phyloP scores from a whole-genome alignment of 2,329 filamentous ascomycete genomes.

The Paecilomyces sp. region DNA sequence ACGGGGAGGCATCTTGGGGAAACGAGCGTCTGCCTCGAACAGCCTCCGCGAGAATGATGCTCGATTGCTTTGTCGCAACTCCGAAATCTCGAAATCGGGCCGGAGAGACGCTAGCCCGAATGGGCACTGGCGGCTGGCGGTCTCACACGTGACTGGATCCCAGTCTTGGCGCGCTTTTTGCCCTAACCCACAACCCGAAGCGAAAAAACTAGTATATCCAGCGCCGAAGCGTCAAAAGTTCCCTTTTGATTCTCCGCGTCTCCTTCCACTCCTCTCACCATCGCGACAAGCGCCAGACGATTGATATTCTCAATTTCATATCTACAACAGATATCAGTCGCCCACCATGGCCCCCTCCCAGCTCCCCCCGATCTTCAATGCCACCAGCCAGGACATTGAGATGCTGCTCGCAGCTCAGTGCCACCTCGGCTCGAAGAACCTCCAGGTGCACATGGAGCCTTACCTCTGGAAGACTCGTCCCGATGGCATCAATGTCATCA shows the following conservation, averaged over 20 bases:
- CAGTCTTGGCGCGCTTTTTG: conserved; percentile 16
- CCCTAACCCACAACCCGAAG: conserved; percentile 35
- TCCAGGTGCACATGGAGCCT: conserved; percentile 98
- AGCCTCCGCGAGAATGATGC: conserved; percentile 7
- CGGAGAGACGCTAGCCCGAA: conserved; percentile 17
- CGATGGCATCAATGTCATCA: conserved; percentile 97
- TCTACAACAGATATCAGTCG: conserved; percentile 39
- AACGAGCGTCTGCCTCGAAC: conserved; percentile 3
- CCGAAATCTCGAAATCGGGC: conserved; percentile 24
- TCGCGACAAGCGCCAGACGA: conserved; percentile 39
- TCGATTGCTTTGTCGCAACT: conserved; percentile 10
- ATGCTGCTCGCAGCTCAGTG: conserved; percentile 95
- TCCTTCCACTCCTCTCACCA: conserved; percentile 24
- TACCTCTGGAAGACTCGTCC: conserved; percentile 99
- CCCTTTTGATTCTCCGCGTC: conserved; percentile 15
- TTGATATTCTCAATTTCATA: conserved; percentile 35
- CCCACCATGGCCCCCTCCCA: conserved; percentile 91
- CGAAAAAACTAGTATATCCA: conserved; percentile 25
- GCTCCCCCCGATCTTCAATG: conserved; percentile 92
- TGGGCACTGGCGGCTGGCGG: not conserved
- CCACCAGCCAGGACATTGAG: conserved; percentile 97
- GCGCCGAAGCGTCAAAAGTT: conserved; percentile 11
- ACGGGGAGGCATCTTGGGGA: conserved; percentile 58
- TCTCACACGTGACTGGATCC: conserved; percentile 13
- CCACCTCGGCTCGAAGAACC: conserved; percentile 98